Evolutionary conservation across 2,329 filamentous ascomycete genomes (phyloP), one percentile per base, ranked within the genome.

Genomic region (Esteya vermicola): DNA sequence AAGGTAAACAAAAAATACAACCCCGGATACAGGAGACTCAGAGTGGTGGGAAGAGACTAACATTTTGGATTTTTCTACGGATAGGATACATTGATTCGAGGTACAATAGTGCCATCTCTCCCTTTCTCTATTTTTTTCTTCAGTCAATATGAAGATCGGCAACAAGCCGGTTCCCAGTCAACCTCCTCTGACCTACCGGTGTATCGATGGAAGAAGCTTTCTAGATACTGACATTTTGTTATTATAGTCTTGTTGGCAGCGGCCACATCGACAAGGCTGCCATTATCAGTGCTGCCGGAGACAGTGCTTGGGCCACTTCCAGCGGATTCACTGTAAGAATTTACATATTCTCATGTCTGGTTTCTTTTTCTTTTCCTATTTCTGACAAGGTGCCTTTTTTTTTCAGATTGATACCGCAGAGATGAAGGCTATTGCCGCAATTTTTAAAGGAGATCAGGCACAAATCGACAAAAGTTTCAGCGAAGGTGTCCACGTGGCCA

Each of bases 261-360:
- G 78, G 78, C 55, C 79, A 88, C 58, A 63, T 93, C 56, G 81
- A 91, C 67, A 80, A 85, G 67, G 86, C 73, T 53, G 82, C 83
- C 57, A 86, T 94, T 59, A 77, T 91, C 68, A 86, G 81, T 62
- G 65, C 64, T 48, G 81, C 81, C 51, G 84, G 85, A 53, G 82
- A 83, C 63, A 85, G 79, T 57, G 70, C 75, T 52, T 93, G 85
- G 85, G 85, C 85, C 45, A 58, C 68, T 32, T 78, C 77, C 22
- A 19, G 72, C 40, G 73, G 69, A 50, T 93, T 94, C 67, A 65
- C 69, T 57, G 85, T 94, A 79, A 60, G 64, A 57, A 4, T 36
- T 28, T 36, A 43, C 61, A 58, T 21, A 57, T 61, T 19, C 8
- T 13, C 13, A 4, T 16, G 9, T 19, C 25, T 21, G 9, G 18